Conservation (phyloP, 805 yeast species). For the Hanseniaspora lindneri region DNA sequence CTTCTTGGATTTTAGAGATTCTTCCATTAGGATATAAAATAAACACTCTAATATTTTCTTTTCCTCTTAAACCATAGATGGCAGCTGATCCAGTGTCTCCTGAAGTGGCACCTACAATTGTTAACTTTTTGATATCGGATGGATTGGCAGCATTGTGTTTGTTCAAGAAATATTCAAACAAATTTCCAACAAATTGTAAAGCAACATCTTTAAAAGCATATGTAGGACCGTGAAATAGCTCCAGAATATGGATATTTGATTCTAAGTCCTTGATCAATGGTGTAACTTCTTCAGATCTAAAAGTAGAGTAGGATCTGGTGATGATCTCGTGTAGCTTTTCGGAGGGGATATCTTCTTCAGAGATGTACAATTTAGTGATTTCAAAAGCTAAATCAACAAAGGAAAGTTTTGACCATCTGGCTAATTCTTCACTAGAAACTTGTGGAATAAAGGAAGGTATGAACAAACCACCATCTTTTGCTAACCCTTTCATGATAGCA, state of each 20-base stretch:
- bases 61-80: conserved; percentile 91
- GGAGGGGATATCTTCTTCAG: conserved; percentile 58
- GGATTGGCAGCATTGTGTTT: conserved; percentile 53
- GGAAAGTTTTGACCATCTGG: conserved; percentile 58
- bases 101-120: conserved; percentile 97
- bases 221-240: conserved; percentile 97
- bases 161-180: conserved; percentile 80
- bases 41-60: conserved; percentile 94
- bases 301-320: conserved; percentile 71
- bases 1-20: conserved; percentile 94
- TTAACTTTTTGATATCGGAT: conserved; percentile 60
- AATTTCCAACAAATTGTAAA: conserved; percentile 90
- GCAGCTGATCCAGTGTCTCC: conserved; percentile 99
- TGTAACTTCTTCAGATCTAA: conserved; percentile 78
- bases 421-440: conserved; percentile 41
- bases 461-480: conserved; percentile 92
- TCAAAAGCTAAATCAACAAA: conserved; percentile 83
- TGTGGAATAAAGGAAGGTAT: conserved; percentile 74
- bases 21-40: conserved; percentile 94
- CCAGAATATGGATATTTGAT: conserved; percentile 61
- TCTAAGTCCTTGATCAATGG: conserved; percentile 49
- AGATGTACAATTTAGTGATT: conserved; percentile 69
- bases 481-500: conserved; percentile 80
- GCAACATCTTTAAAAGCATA: conserved; percentile 99
- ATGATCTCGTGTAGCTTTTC: conserved; percentile 55